Conservation (phyloP, 345 rosid species). For the Syzygium jambos region DNA sequence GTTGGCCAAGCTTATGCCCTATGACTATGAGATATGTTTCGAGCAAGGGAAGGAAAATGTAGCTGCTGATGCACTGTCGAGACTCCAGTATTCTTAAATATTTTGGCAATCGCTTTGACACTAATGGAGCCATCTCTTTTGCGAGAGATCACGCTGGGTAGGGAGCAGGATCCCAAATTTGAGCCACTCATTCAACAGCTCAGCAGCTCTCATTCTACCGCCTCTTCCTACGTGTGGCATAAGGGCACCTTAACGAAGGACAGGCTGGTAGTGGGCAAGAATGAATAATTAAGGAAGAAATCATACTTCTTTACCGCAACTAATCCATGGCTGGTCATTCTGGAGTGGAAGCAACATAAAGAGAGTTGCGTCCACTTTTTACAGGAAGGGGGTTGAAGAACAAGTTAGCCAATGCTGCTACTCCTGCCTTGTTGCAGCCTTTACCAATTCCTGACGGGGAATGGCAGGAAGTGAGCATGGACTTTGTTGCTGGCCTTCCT, state of each 20-base stretch:
- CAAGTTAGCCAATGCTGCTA: background rate
- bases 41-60: background rate
- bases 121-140: background rate
- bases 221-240: background rate
- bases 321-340: background rate
- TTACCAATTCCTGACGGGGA: background rate
- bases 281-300: background rate
- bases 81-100: background rate
- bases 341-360: background rate
- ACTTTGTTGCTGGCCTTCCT: background rate
- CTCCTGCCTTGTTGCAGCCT: background rate
- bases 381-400: background rate
- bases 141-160: background rate
- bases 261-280: background rate
- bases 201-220: background rate
- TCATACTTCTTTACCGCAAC: background rate
- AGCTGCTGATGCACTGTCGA: background rate
- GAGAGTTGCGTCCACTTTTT: background rate
- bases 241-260: background rate
- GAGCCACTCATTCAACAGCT: background rate
- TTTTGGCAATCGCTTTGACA: background rate
- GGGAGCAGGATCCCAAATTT: background rate
- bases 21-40: background rate
- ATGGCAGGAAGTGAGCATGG: background rate
- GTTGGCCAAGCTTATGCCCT: background rate